Evolutionary conservation across 768 basidiomycete species (phyloP), one percentile per base, ranked within the genome.

Genomic region (Suillus bovinus): DNA sequence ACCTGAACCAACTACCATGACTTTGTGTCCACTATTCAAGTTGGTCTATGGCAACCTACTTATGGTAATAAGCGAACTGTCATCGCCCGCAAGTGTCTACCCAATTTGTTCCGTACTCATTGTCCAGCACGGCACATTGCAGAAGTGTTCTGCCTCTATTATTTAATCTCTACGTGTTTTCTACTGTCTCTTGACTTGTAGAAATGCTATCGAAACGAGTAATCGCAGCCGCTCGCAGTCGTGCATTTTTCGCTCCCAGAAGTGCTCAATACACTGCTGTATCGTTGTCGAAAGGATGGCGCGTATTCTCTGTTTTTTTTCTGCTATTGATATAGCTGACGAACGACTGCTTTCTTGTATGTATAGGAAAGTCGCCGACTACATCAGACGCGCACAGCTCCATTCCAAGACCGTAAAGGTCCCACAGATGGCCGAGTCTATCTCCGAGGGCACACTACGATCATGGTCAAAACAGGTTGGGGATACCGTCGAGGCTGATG

Each of bases 391-490:
- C 54, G 83, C 88, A 39, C 80, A 86, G 61, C 90, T 92, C 71
- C 90, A 92, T 68, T 84, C 87, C 61, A 91, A 96, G 78, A 93
- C 89, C 60, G 84, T 98, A 66, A 94, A 96, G 79, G 95, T 98
- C 44, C 95, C 95, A n/a, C 91, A 94, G 76, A 96, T 98, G 94
- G 93, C 96, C 27, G 96, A 98, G 75, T 98, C 96, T 65, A 98
- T 99, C 77, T 93, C 93, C 39, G 96, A 99, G 76, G 96, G 96
- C 33, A 99, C 96, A 6, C 81, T 99, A 58, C 97, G 95, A 79
- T 82, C 91, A 31, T 99, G 94, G 94, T 82, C 85, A 68, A 98
- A 98, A 80, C 86, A 96, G 76, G 88, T 91, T 56, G 96, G 96
- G 14, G 96, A 99, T 72, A 83, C 80, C 62, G 95, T 99, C 59